phyloP scores from a whole-genome alignment of 1,284 basidiomycete genomes.

The Wallemia hederae region DNA sequence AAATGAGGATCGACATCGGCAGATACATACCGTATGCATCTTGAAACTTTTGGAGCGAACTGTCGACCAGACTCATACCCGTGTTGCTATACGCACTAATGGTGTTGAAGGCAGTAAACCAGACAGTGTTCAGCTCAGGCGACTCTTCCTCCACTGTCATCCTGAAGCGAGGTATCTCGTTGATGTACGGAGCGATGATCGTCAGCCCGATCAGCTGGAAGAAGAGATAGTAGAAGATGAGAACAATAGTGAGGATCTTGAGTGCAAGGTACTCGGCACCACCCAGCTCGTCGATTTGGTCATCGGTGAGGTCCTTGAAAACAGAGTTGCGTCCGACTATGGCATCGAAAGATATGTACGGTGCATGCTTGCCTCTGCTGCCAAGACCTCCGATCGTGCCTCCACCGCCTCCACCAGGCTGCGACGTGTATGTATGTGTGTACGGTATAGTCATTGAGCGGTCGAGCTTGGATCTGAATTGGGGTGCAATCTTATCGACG shows the following conservation, averaged over 20 bases:
- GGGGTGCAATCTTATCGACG: slow-evolving; percentile 28
- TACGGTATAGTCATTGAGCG: slow-evolving; percentile 41
- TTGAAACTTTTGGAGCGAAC: slow-evolving; percentile 67
- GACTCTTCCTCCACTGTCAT: slow-evolving; percentile 27
- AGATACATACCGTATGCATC: slow-evolving; percentile 52
- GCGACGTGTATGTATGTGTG: slow-evolving; percentile 31
- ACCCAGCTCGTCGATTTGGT: slow-evolving; percentile 69
- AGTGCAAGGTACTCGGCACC: slow-evolving; percentile 84
- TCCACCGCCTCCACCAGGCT: slow-evolving; percentile 6
- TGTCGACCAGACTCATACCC: slow-evolving; percentile 63
- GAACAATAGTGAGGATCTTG: slow-evolving; percentile 28
- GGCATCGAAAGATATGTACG: slow-evolving; percentile 64
- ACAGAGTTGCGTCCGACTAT: slow-evolving; percentile 58
- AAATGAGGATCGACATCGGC: slow-evolving; percentile 7
- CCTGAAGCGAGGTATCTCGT: slow-evolving; percentile 23
- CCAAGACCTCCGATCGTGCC: slow-evolving; percentile 1
- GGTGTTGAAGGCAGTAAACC: slow-evolving; percentile 18
- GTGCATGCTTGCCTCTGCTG: slow-evolving; percentile 19
- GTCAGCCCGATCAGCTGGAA: slow-evolving; percentile 33
- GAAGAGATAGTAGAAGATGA: slow-evolving; percentile 29
- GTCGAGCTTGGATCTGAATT: slow-evolving; percentile 23
- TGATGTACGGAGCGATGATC: slow-evolving; percentile 51
- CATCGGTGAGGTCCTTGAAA: slow-evolving; percentile 49
- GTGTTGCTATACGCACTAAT: slow-evolving; percentile 31
- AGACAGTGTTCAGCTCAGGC: slow-evolving; percentile 26